Conservation (phyloP, 2,329 filamentous ascomycete species). For the Blastomyces percursus region DNA sequence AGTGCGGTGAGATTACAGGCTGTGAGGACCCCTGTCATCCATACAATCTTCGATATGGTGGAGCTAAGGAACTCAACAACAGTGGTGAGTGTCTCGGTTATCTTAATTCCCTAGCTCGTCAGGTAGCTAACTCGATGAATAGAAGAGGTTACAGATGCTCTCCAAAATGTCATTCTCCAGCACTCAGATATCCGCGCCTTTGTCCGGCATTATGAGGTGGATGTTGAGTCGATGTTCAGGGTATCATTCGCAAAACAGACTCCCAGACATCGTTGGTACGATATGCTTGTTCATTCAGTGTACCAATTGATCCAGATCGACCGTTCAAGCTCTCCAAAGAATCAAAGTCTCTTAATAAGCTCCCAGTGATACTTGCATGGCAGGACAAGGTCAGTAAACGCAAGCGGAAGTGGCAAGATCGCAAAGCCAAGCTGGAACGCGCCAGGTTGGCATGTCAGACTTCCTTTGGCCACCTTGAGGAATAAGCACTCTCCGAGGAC, state of each 20-base stretch:
- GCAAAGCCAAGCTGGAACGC: slow-evolving; percentile 12
- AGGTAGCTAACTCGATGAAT: slow-evolving; percentile 1
- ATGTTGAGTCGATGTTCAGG: slow-evolving; percentile 20
- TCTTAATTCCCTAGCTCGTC: no score
- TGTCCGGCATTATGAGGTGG: slow-evolving; percentile 20
- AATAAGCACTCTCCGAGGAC: background rate
- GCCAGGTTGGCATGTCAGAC: slow-evolving; percentile 14
- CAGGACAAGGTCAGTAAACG: slow-evolving; percentile 16
- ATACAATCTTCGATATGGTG: slow-evolving; percentile 27
- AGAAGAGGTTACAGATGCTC: slow-evolving; percentile 17
- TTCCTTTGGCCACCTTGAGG: background rate
- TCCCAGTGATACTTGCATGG: slow-evolving; percentile 11
- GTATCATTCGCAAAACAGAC: slow-evolving; percentile 17
- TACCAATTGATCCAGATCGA: slow-evolving; percentile 18
- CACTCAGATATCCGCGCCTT: slow-evolving; percentile 21
- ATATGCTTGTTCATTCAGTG: slow-evolving; percentile 21
- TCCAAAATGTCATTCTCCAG: slow-evolving; percentile 21
- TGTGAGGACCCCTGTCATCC: slow-evolving; percentile 24
- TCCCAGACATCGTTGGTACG: slow-evolving; percentile 18
- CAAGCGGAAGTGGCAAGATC: slow-evolving; percentile 14
- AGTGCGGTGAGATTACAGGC: slow-evolving; percentile 24
- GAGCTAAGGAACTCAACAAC: slow-evolving; percentile 30
- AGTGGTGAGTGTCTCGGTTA: slow-evolving; percentile 24
- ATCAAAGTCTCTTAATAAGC: slow-evolving; percentile 18
- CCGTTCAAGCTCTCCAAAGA: slow-evolving; percentile 19